phyloP scores from a whole-genome alignment of 495 filamentous ascomycete genomes.

The Apodospora peruviana region DNA sequence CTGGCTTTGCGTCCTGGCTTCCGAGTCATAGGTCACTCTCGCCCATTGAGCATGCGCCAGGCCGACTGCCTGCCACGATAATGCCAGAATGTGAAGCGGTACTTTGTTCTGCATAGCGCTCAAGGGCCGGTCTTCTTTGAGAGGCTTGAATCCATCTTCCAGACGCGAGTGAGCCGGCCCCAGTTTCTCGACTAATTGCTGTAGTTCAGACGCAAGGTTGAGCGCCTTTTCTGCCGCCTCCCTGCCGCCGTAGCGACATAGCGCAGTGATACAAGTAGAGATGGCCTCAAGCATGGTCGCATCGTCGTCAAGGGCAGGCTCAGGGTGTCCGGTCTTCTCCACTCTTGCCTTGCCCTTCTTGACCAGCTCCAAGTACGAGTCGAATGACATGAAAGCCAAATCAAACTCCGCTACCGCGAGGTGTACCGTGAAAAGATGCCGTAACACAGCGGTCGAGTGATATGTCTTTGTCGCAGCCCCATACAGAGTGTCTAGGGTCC shows the following conservation, averaged over 20 bases:
- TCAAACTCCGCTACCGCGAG: slow-evolving; percentile 80
- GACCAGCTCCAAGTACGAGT: slow-evolving; percentile 84
- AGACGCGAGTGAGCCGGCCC: slow-evolving; percentile 17
- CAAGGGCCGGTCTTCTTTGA: neutral
- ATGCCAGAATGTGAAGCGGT: slow-evolving; percentile 50
- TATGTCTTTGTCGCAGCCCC: slow-evolving; percentile 86
- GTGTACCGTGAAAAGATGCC: slow-evolving; percentile 86
- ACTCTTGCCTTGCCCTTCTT: slow-evolving; percentile 73
- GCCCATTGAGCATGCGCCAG: slow-evolving; percentile 83
- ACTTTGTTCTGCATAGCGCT: slow-evolving; percentile 28
- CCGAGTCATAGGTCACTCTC: slow-evolving; percentile 65
- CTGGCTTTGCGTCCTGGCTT: slow-evolving; percentile 62
- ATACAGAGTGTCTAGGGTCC: slow-evolving; percentile 78
- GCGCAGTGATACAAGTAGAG: slow-evolving; percentile 67
- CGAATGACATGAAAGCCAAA: slow-evolving; percentile 77
- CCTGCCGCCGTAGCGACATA: slow-evolving; percentile 73
- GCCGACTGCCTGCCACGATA: slow-evolving; percentile 75
- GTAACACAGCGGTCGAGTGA: slow-evolving; percentile 80
- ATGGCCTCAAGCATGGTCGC: slow-evolving; percentile 67
- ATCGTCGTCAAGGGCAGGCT: slow-evolving; percentile 71
- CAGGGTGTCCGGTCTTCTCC: slow-evolving; percentile 66
- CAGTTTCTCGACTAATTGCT: slow-evolving; percentile 50
- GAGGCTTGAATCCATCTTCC: slow-evolving; percentile 27
- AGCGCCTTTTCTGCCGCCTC: slow-evolving; percentile 73
- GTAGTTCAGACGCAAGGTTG: slow-evolving; percentile 57